phyloP scores from a whole-genome alignment of 2,329 filamentous ascomycete species.

The Trichoderma pleuroti region DNA sequence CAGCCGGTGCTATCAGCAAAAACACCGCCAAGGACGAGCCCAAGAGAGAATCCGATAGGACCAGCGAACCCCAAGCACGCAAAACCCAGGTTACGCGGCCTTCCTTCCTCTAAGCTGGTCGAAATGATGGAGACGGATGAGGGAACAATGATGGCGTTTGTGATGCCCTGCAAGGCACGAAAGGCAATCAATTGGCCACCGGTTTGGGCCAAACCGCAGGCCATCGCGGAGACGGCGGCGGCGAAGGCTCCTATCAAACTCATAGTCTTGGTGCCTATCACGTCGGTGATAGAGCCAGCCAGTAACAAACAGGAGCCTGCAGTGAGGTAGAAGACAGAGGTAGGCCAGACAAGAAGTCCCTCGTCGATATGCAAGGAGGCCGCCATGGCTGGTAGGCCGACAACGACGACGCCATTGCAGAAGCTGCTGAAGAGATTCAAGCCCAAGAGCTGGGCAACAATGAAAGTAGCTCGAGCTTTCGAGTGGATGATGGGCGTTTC shows the following conservation, averaged over 20 bases:
- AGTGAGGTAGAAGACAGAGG: conserved; percentile 35
- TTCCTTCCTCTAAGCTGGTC: conserved; percentile 30
- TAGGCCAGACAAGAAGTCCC: conserved; percentile 39
- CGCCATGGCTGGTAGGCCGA: conserved; percentile 41
- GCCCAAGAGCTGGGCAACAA: conserved; percentile 12
- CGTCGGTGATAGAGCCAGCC: conserved; percentile 39
- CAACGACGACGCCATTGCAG: conserved; percentile 29
- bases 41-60: conserved; percentile 48
- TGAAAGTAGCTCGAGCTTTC: background rate
- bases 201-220: conserved; percentile 29
- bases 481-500: conserved; percentile 3
- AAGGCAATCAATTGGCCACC: conserved; percentile 37
- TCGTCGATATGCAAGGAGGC: conserved; percentile 33
- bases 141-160: conserved; percentile 34
- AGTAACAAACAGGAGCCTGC: conserved; percentile 37
- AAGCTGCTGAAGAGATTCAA: conserved; percentile 14
- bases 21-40: conserved; percentile 48
- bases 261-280: conserved; percentile 33
- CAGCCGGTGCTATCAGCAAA: conserved; percentile 46
- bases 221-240: conserved; percentile 32
- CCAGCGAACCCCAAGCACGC: conserved; percentile 44
- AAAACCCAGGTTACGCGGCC: conserved; percentile 40
- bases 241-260: conserved; percentile 34
- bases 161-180: conserved; percentile 40
- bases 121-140: conserved; percentile 37